phyloP scores from a whole-genome alignment of 352 stramenopile species.

The Phytopythium chamaehyphon region DNA sequence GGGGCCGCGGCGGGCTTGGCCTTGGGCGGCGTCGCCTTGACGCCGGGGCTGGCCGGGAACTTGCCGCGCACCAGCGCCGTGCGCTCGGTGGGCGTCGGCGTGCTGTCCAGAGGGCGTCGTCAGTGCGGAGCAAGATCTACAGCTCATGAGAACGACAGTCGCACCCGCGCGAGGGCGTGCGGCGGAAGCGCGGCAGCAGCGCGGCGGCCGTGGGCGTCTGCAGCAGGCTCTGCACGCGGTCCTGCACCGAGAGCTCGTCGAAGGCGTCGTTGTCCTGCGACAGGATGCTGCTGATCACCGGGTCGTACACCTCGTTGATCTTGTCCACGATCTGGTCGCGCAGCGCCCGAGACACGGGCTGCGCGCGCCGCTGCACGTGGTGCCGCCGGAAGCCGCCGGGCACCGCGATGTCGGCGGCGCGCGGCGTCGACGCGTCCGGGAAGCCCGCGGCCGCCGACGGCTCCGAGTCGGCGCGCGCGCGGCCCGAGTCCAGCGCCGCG shows the following conservation, averaged over 20 bases:
- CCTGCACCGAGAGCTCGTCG: constrained; percentile 64
- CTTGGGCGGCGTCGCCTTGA: constrained; percentile 20
- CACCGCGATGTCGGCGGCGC: constrained; percentile 60
- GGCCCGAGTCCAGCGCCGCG: constrained; percentile 20
- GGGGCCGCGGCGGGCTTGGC: constrained; percentile 8
- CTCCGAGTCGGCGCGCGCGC: constrained; percentile 49
- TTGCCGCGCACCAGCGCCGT: constrained; percentile 23
- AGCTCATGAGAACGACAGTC: not conserved
- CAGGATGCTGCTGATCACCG: constrained; percentile 78
- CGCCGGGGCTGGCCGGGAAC: constrained; percentile 8
- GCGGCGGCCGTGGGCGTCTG: constrained; percentile 48
- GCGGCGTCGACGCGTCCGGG: constrained; percentile 27
- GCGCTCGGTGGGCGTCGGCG: constrained; percentile 23
- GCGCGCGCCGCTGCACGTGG: constrained; percentile 41
- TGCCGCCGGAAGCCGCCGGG: constrained; percentile 69
- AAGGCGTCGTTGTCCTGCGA: constrained; percentile 81
- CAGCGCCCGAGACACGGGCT: constrained; percentile 38
- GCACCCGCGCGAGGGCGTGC: constrained; percentile 20
- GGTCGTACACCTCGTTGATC: constrained; percentile 76
- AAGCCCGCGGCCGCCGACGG: constrained; percentile 25
- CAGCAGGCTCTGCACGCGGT: constrained; percentile 60
- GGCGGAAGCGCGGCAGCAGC: constrained; percentile 25
- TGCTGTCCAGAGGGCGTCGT: no score
- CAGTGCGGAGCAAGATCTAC: no score
- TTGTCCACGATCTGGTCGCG: constrained; percentile 68